phyloP scores from a whole-genome alignment of 305 asterid genomes.

The Euphrasia arctica region DNA sequence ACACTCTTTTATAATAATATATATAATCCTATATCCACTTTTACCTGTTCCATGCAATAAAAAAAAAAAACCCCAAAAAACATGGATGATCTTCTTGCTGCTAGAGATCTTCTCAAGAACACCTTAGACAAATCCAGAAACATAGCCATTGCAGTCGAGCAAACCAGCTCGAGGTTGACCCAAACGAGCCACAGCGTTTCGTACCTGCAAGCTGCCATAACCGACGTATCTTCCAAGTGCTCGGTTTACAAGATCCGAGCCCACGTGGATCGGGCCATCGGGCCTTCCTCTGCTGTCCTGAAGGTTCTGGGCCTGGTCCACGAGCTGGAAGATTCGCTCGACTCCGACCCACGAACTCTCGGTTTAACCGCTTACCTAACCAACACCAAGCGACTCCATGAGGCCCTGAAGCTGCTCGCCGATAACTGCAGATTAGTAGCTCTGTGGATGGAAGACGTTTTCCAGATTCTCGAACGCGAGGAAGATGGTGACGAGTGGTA shows the following conservation, averaged over 20 bases:
- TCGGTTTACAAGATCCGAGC: conserved; percentile 40
- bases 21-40: conserved; percentile 21
- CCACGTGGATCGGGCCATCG: conserved; percentile 47
- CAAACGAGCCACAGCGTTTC: conserved; percentile 32
- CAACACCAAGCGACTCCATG: conserved; percentile 46
- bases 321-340: conserved; percentile 43
- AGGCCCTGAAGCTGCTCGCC: conserved; percentile 60
- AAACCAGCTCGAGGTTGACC: conserved; percentile 40
- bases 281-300: conserved; percentile 55
- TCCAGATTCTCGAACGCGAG: conserved; percentile 32
- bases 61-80: neutral
- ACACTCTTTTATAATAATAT: conserved; percentile 10
- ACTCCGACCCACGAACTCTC: conserved; percentile 25
- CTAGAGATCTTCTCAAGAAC: conserved; percentile 50
- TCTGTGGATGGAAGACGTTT: conserved; percentile 69
- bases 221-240: conserved; percentile 43
- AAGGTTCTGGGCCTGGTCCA: conserved; percentile 49
- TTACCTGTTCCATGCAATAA: conserved; percentile 27
- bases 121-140: conserved; percentile 59
- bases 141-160: conserved; percentile 35
- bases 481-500: conserved; percentile 37
- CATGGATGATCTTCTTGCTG: conserved; percentile 44
- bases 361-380: conserved; percentile 35
- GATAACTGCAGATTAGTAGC: conserved; percentile 52
- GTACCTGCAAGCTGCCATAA: conserved; percentile 29